A percentile compares a stretch with the other conserved stretches of the same genome.
Evolutionary conservation across 768 basidiomycete species (phyloP).

Genomic region (Suillus paluster): DNA sequence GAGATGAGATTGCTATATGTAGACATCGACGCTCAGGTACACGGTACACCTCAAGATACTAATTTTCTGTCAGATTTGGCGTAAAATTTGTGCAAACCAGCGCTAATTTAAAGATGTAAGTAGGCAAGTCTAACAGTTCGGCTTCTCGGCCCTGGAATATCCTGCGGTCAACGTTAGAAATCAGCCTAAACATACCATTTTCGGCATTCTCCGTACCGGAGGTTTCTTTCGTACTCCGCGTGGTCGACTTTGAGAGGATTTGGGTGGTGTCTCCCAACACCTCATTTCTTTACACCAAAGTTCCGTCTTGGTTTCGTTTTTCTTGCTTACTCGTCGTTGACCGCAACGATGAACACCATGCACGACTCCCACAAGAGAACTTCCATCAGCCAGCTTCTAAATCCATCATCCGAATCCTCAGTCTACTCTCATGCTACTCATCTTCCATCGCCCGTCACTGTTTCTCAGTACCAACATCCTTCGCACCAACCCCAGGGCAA

Average conservation of each 20-base stretch:
- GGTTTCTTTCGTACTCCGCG: conserved; percentile 31
- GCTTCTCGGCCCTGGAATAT: conserved; percentile 5
- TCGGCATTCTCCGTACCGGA: conserved; percentile 8
- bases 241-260: conserved; percentile 25
- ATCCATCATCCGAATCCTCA: conserved; percentile 48
- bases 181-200: conserved; percentile 5
- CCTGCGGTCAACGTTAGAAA: too few species aligned
- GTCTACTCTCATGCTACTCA: conserved; percentile 35
- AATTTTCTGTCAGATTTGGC: too few species aligned
- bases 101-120: too few species aligned
- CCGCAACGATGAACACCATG: conserved; percentile 42
- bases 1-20: background rate
- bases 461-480: conserved; percentile 34
- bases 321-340: conserved; percentile 19
- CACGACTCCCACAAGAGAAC: conserved; percentile 54
- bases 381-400: conserved; percentile 54
- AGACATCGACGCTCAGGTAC: background rate
- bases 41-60: background rate
- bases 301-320: conserved; percentile 23
- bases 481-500: conserved; percentile 28
- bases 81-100: too few species aligned
- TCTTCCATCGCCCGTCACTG: conserved; percentile 28
- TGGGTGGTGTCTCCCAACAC: conserved; percentile 30
- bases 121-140: background rate
- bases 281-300: conserved; percentile 31